Percentiles rank a stretch among this genome's conserved stretches.
phyloP scores from a whole-genome alignment of 225 moss, liverwort and hornwort genomes.

The Physcomitrellopsis africana region DNA sequence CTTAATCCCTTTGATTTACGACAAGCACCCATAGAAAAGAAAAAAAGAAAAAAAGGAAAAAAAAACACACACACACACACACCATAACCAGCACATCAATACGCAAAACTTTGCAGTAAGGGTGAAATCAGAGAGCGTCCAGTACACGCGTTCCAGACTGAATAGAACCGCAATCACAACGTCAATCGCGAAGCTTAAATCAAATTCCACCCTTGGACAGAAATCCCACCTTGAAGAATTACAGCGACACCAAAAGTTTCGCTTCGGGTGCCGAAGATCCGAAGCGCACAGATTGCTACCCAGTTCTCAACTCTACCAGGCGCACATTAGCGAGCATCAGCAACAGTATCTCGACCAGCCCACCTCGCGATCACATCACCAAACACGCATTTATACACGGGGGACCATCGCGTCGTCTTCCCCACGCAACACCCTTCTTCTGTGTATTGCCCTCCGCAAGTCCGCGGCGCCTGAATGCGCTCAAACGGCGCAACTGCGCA shows the following conservation, averaged over 20 bases:
- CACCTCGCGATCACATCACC: not conserved
- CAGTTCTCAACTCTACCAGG: too few species aligned
- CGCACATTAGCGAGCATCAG: too few species aligned
- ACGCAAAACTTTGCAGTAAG: not conserved
- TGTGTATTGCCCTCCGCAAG: not conserved
- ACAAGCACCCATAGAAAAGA: not conserved
- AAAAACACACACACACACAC: too few species aligned
- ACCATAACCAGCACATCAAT: not conserved
- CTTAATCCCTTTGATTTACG: not conserved
- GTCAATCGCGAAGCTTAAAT: constrained; percentile 14
- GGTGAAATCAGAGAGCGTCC: not conserved
- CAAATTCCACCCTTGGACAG: not conserved
- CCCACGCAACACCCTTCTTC: constrained; percentile 24
- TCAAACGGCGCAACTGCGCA: constrained; percentile 6
- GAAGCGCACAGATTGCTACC: not conserved
- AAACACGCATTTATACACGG: constrained; percentile 7
- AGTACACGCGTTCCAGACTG: not conserved
- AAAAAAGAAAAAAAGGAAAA: too few species aligned
- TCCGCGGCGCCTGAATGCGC: not conserved
- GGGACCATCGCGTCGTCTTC: constrained; percentile 7
- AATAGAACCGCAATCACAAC: constrained; percentile 12
- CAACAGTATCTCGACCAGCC: not conserved
- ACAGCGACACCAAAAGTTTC: not conserved
- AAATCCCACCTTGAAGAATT: not conserved
- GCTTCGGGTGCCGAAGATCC: not conserved